A percentile compares a stretch with the other conserved stretches of the same genome.
Conservation (phyloP, 768 basidiomycete genomes). For the Zangia roseola region DNA sequence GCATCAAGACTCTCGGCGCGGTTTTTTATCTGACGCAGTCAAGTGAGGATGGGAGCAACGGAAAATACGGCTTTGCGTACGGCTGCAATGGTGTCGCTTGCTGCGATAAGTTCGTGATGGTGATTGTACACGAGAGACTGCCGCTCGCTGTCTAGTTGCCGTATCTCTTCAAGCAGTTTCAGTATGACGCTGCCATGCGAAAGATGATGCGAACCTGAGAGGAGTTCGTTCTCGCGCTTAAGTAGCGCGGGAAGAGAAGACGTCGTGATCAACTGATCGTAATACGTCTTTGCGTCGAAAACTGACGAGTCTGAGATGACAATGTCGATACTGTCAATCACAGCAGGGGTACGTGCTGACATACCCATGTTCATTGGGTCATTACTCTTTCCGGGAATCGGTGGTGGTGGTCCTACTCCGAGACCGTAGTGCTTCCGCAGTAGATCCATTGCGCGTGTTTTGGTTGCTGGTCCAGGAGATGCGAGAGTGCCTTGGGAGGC, state of each 20-base stretch:
- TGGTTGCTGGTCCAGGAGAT: constrained; percentile 35
- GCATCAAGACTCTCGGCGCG: constrained; percentile 83
- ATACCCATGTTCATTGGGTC: constrained; percentile 84
- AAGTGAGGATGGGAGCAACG: neutral
- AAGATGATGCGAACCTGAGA: constrained; percentile 48
- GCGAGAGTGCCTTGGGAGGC: constrained; percentile 23
- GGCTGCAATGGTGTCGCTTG: constrained; percentile 86
- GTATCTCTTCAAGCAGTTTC: constrained; percentile 59
- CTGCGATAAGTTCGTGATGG: constrained; percentile 92
- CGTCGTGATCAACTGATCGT: constrained; percentile 83
- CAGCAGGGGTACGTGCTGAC: constrained; percentile 16
- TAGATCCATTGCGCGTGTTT: constrained; percentile 69
- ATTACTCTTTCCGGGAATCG: constrained; percentile 50
- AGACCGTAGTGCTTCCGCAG: constrained; percentile 87
- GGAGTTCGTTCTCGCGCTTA: constrained; percentile 79
- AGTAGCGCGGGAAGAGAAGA: constrained; percentile 71
- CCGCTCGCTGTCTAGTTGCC: constrained; percentile 81
- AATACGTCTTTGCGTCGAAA: constrained; percentile 83
- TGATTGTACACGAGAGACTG: constrained; percentile 94
- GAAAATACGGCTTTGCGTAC: constrained; percentile 41
- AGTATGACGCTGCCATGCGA: neutral
- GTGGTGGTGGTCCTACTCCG: constrained; percentile 68
- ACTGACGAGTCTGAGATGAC: constrained; percentile 62
- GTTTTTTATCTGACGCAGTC: constrained; percentile 70
- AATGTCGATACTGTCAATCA: constrained; percentile 1